A percentile compares a stretch with the other conserved stretches of the same genome.
phyloP scores from a whole-genome alignment of 2,329 filamentous ascomycete species.

The Fusarium secorum region DNA sequence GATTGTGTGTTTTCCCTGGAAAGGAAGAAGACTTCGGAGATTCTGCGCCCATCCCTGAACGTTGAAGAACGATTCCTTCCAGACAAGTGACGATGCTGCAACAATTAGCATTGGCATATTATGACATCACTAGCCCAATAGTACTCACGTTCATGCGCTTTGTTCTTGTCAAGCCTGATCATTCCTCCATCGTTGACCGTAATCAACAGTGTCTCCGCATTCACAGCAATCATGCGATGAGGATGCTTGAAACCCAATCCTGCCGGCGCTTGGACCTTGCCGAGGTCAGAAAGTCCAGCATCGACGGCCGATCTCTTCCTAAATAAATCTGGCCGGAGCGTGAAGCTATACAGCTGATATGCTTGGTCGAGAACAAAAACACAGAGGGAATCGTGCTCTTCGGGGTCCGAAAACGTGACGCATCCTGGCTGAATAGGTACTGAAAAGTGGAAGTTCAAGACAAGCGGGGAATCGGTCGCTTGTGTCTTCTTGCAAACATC shows the following conservation, averaged over 20 bases:
- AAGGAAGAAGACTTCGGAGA: constrained; percentile 70
- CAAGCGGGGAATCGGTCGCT: constrained; percentile 74
- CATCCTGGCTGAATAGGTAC: constrained; percentile 77
- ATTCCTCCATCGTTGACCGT: constrained; percentile 83
- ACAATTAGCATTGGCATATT: background rate
- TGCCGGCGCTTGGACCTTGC: constrained; percentile 76
- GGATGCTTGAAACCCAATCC: constrained; percentile 79
- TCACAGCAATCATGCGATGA: constrained; percentile 81
- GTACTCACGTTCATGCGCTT: constrained; percentile 55
- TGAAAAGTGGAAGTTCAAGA: constrained; percentile 80
- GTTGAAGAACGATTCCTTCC: constrained; percentile 78
- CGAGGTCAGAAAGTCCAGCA: constrained; percentile 76
- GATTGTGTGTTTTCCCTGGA: constrained; percentile 70
- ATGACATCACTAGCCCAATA: background rate
- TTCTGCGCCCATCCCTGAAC: constrained; percentile 76
- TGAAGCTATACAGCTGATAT: constrained; percentile 85
- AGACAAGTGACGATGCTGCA: constrained; percentile 50
- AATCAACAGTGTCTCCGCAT: constrained; percentile 76
- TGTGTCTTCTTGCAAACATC: constrained; percentile 77
- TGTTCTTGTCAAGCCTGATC: constrained; percentile 71
- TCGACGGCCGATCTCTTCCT: constrained; percentile 73
- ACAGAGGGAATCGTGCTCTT: constrained; percentile 78
- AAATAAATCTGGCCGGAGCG: constrained; percentile 84
- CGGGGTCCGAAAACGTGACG: constrained; percentile 81
- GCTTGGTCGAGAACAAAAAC: constrained; percentile 81